A percentile compares a stretch with the other conserved stretches of the same genome.
Conservation (phyloP, 148 eudicot genomes). For the Spergularia marina region DNA sequence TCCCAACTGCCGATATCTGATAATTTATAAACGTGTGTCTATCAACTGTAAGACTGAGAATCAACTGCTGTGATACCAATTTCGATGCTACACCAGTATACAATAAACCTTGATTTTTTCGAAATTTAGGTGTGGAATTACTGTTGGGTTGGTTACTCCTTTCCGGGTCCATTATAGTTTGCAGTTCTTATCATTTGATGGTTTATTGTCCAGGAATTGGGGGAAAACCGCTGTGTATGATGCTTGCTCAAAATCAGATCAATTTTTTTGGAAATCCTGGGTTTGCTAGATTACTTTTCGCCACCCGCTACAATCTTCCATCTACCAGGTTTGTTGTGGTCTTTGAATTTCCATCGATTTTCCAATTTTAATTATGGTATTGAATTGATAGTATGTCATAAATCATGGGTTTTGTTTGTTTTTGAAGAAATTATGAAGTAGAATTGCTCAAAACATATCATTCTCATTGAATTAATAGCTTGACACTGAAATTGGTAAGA, state of each 20-base stretch:
- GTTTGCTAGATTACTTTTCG: background rate
- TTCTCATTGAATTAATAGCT: no score
- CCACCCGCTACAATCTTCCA: background rate
- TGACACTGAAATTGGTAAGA: no score
- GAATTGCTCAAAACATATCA: no score
- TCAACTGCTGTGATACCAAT: no score
- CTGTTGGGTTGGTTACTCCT: background rate
- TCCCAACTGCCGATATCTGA: no score
- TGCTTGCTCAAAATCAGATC: constrained; percentile 2
- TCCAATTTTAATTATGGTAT: background rate
- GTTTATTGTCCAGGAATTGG: background rate
- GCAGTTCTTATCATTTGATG: background rate
- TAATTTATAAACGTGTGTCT: no score
- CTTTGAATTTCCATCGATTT: background rate
- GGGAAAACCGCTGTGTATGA: background rate
- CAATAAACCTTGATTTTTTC: no score
- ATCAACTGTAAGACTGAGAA: no score
- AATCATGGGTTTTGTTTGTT: no score
- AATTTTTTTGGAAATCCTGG: constrained; percentile 1
- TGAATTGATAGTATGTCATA: background rate
- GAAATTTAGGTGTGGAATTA: background rate
- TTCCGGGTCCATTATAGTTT: background rate
- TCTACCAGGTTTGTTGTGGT: constrained; percentile 12
- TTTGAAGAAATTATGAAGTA: no score
- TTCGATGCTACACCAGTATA: no score